Evolutionary conservation across 2,329 filamentous ascomycete species (phyloP).

Genomic region (Aureobasidium sp.): DNA sequence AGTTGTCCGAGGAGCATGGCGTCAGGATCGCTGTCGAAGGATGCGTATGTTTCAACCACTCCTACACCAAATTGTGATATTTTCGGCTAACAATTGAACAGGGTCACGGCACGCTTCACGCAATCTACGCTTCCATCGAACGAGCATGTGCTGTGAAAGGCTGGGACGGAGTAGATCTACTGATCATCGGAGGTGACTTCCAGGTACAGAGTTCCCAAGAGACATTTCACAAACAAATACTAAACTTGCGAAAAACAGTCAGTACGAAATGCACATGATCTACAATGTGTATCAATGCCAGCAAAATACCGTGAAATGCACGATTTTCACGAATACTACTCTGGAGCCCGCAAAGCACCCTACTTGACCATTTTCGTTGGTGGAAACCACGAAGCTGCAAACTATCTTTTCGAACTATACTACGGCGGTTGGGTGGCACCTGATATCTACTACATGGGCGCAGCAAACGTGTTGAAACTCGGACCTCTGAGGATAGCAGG

Average conservation of each 20-base stretch:
- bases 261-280: constrained; percentile 87
- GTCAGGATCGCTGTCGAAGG: constrained; percentile 88
- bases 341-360: constrained; percentile 78
- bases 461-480: constrained; percentile 87
- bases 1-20: constrained; percentile 37
- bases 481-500: constrained; percentile 90
- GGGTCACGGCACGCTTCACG: constrained; percentile 93
- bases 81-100: constrained; percentile 42
- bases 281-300: constrained; percentile 91
- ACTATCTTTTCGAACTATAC: constrained; percentile 91
- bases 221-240: constrained; percentile 12
- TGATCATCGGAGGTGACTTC: constrained; percentile 98
- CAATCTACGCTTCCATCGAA: constrained; percentile 86
- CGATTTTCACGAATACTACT: constrained; percentile 97
- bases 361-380: constrained; percentile 94
- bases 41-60: constrained; percentile 67
- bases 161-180: constrained; percentile 86
- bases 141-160: constrained; percentile 73
- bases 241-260: constrained; percentile 57
- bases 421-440: constrained; percentile 98
- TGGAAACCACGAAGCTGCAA: constrained; percentile 96
- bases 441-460: constrained; percentile 97
- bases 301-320: constrained; percentile 88
- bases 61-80: constrained; percentile 9
- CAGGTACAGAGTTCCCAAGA: constrained; percentile 63